Evolutionary conservation across 352 stramenopile species (phyloP).

Genomic region (Phytophthora cajani): DNA sequence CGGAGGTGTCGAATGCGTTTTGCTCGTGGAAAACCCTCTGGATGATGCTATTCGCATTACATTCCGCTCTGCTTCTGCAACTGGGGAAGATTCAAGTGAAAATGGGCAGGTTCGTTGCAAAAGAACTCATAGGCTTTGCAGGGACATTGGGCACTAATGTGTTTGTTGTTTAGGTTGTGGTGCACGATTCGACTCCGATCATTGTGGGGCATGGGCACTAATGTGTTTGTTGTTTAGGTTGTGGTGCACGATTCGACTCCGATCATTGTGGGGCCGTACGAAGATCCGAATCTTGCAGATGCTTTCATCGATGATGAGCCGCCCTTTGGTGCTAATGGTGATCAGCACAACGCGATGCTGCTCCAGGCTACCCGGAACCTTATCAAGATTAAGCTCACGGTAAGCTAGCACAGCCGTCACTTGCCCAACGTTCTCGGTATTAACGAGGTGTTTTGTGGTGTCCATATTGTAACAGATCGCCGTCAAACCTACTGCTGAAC

Average conservation of each 20-base stretch:
- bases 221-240: slow-evolving; percentile 23
- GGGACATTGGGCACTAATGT: background rate
- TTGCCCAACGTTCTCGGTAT: background rate
- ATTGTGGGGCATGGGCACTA: slow-evolving; percentile 46
- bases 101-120: slow-evolving; percentile 44
- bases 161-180: slow-evolving; percentile 31
- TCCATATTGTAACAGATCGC: slow-evolving; percentile 27
- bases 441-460: slow-evolving; percentile 2
- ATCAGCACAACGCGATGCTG: slow-evolving; percentile 58
- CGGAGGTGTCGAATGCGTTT: slow-evolving; percentile 48
- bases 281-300: slow-evolving; percentile 85
- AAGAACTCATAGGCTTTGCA: background rate
- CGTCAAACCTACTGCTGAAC: slow-evolving; percentile 5
- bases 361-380: slow-evolving; percentile 58
- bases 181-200: slow-evolving; percentile 70
- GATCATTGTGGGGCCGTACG: slow-evolving; percentile 76
- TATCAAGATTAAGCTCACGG: slow-evolving; percentile 60
- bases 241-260: slow-evolving; percentile 63
- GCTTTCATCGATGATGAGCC: slow-evolving; percentile 55
- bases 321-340: slow-evolving; percentile 16
- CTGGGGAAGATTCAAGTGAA: slow-evolving; percentile 5
- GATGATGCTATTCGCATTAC: slow-evolving; percentile 77
- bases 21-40: slow-evolving; percentile 86
- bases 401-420: slow-evolving; percentile 16
- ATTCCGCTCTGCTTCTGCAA: slow-evolving; percentile 30